A percentile compares a stretch with the other conserved stretches of the same genome.
These are phyloP conservation scores for Furcasterigmium furcatum DNA, from an alignment of 2,329 filamentous ascomycete species.

Conservation along the genomic window DNA sequence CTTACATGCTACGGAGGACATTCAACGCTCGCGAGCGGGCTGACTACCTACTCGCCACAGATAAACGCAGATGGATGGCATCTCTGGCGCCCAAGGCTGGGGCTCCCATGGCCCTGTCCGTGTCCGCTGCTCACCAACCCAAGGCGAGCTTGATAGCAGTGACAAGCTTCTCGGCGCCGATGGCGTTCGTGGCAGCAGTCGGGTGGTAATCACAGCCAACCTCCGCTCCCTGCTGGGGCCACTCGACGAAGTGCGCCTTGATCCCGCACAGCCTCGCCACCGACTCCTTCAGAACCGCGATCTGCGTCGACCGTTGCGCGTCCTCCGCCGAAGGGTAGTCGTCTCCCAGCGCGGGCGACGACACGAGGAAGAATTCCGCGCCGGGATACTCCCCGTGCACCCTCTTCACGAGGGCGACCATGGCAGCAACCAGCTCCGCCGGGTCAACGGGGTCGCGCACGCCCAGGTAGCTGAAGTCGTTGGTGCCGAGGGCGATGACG, in stretches of 20 bases:
- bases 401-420: constrained; percentile 24
- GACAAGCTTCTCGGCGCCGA: constrained; percentile 22
- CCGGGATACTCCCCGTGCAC: constrained; percentile 29
- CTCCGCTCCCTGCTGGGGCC: constrained; percentile 33
- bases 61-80: too few relatives aligned
- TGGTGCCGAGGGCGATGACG: constrained; percentile 40
- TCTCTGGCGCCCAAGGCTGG: too few relatives aligned
- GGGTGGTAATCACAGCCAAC: constrained; percentile 40
- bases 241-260: constrained; percentile 34
- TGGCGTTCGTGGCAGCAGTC: constrained; percentile 30
- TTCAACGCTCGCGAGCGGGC: too few relatives aligned
- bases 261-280: constrained; percentile 23
- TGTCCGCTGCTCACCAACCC: constrained; percentile 4
- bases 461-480: constrained; percentile 34
- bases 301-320: constrained; percentile 32
- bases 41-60: too few relatives aligned
- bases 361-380: constrained; percentile 34
- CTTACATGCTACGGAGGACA: too few relatives aligned
- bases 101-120: too few relatives aligned
- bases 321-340: constrained; percentile 29
- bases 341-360: constrained; percentile 34
- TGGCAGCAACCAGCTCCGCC: constrained; percentile 19
- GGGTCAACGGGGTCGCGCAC: constrained; percentile 23
- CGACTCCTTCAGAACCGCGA: constrained; percentile 26
- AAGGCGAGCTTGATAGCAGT: constrained; percentile 17